Percentiles rank a stretch among this genome's conserved stretches.
Conservation (phyloP, 163 green algal species). For the Smithsoniella earleae region DNA sequence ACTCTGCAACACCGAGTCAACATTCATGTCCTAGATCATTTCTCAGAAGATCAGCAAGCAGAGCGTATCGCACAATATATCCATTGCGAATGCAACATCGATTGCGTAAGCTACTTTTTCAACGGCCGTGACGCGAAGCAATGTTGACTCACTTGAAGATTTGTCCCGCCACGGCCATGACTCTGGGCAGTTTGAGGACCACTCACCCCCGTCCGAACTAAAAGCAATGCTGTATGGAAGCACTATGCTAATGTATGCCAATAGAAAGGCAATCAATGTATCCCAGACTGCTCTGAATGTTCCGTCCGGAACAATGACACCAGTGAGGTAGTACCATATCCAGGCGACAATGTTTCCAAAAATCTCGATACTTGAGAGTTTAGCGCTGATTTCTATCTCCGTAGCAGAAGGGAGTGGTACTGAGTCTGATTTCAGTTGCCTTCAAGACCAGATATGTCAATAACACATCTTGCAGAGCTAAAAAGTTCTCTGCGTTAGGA, state of each 20-base stretch:
- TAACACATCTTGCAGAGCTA: too few relatives aligned
- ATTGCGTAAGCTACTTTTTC: slow-evolving; percentile 1
- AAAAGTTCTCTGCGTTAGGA: too few relatives aligned
- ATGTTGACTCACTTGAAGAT: not conserved
- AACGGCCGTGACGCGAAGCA: not conserved
- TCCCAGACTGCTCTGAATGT: slow-evolving; percentile 6
- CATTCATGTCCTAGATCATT: not conserved
- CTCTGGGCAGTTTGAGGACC: not conserved
- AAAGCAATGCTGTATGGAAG: not conserved
- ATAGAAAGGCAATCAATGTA: not conserved
- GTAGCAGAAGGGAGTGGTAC: too few relatives aligned
- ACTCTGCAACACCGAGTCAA: not conserved
- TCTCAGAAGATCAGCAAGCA: not conserved
- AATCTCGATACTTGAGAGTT: too few relatives aligned
- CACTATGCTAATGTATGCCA: slow-evolving; percentile 4
- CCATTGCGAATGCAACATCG: not conserved
- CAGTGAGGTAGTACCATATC: too few relatives aligned
- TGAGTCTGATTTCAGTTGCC: too few relatives aligned
- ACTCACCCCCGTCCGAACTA: not conserved
- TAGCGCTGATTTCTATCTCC: too few relatives aligned
- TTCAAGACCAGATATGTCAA: too few relatives aligned
- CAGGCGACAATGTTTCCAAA: too few relatives aligned
- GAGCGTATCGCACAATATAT: not conserved
- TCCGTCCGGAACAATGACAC: not conserved
- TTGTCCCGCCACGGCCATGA: not conserved